phyloP scores from a whole-genome alignment of 306 rosid species.

The Nissolia schottii region DNA sequence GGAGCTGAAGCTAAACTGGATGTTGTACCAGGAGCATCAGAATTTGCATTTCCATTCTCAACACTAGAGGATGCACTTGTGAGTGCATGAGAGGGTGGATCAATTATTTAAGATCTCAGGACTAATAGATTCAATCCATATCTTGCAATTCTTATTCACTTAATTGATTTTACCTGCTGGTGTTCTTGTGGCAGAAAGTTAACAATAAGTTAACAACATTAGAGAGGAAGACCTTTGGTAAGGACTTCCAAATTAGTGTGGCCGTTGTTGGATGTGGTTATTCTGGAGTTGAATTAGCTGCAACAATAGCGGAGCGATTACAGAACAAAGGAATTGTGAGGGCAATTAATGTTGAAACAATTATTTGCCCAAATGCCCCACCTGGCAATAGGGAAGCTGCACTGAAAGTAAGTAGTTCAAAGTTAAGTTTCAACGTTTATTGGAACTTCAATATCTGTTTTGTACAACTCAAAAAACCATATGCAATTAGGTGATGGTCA shows the following conservation, averaged over 20 bases:
- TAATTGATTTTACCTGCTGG: conserved; percentile 13
- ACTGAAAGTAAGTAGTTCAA: conserved; percentile 55
- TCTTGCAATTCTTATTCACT: background rate
- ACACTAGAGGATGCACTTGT: conserved; percentile 85
- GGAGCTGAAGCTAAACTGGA: conserved; percentile 92
- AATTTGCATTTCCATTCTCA: conserved; percentile 83
- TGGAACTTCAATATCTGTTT: conserved; percentile 4
- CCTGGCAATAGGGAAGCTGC: conserved; percentile 90
- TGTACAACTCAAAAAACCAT: background rate
- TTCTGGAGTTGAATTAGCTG: conserved; percentile 92
- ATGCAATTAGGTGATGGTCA: conserved; percentile 8
- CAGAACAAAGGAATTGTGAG: conserved; percentile 73
- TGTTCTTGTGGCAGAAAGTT: conserved; percentile 58
- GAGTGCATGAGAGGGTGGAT: conserved; percentile 30
- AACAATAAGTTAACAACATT: conserved; percentile 55
- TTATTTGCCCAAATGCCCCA: conserved; percentile 76
- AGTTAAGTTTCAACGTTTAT: conserved; percentile 7
- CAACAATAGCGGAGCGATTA: conserved; percentile 85
- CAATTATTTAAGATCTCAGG: conserved; percentile 5
- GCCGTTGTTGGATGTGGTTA: conserved; percentile 97
- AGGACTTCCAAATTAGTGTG: conserved; percentile 63
- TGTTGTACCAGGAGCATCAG: conserved; percentile 83
- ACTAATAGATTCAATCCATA: background rate
- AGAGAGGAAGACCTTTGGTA: conserved; percentile 76
- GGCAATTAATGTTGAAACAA: conserved; percentile 68